Conservation (phyloP, 352 stramenopile species). For the Bremia lactucae region DNA sequence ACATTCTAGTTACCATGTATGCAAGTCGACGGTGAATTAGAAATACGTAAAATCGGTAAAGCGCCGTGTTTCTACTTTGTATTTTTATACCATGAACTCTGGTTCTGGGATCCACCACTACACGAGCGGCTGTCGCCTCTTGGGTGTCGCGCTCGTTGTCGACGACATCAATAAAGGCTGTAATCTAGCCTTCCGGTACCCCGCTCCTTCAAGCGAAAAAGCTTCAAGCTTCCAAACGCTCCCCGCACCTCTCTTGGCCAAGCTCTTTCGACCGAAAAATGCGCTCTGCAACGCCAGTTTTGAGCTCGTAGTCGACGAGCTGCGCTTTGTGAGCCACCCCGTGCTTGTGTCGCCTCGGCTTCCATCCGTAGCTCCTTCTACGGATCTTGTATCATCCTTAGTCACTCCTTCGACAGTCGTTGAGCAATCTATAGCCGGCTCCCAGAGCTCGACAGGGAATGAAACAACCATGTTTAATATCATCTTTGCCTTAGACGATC, state of each 20-base stretch:
- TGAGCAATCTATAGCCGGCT: conserved; percentile 10
- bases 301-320: conserved; percentile 78
- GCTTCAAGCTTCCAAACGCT: conserved; percentile 72
- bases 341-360: conserved; percentile 53
- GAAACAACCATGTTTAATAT: conserved; percentile 86
- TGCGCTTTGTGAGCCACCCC: conserved; percentile 80
- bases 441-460: conserved; percentile 12
- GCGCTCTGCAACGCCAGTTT: conserved; percentile 81
- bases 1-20: too few species aligned
- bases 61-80: too few species aligned
- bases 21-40: too few species aligned
- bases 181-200: conserved; percentile 81
- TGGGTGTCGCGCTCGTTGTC: conserved; percentile 75
- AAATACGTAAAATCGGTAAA: too few species aligned
- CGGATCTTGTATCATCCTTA: conserved; percentile 3
- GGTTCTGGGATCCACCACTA: too few species aligned
- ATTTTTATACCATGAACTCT: too few species aligned
- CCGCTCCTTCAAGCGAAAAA: conserved; percentile 37
- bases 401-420: conserved; percentile 6
- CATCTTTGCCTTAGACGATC: conserved; percentile 72
- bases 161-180: conserved; percentile 85
- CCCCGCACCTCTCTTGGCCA: conserved; percentile 62
- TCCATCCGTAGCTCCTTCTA: conserved; percentile 7
- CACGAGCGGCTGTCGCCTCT: conserved; percentile 20
- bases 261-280: conserved; percentile 84